phyloP scores from a whole-genome alignment of 2,329 filamentous ascomycete genomes.

The Curvularia spicifera region DNA sequence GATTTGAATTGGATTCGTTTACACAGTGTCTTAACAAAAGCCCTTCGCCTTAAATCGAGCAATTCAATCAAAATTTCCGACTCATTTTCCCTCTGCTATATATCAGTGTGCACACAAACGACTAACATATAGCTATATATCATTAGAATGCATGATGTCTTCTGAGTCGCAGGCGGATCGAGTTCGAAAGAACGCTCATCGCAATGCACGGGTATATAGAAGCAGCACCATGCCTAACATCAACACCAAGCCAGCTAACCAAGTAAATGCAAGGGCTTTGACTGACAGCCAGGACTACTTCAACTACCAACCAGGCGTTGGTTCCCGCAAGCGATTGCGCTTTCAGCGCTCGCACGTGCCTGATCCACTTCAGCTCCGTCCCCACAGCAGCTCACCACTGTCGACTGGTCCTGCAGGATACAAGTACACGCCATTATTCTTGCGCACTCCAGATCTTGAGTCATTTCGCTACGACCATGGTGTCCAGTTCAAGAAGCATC shows the following conservation, averaged over 20 bases:
- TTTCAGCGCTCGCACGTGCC: neutral
- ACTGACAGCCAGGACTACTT: conserved; percentile 2
- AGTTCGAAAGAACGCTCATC: neutral
- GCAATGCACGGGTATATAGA: neutral
- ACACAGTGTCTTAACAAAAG: neutral
- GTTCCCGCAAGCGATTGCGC: too few species aligned
- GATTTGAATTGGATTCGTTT: neutral
- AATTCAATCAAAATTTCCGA: neutral
- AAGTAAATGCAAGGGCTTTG: neutral
- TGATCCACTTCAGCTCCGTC: neutral
- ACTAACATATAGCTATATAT: neutral
- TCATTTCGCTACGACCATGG: conserved; percentile 12
- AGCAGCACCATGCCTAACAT: neutral
- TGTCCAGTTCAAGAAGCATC: neutral
- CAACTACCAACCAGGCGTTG: neutral
- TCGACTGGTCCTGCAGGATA: conserved; percentile 11
- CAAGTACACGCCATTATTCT: conserved; percentile 2
- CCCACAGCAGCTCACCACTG: neutral
- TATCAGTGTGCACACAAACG: neutral
- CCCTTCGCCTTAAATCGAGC: neutral
- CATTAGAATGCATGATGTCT: neutral
- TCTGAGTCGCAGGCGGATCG: neutral
- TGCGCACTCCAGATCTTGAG: conserved; percentile 6
- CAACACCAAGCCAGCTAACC: neutral
- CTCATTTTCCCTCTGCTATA: neutral